Conservation (phyloP, 1,284 basidiomycete genomes). For the Cryptococcus neoformans region DNA sequence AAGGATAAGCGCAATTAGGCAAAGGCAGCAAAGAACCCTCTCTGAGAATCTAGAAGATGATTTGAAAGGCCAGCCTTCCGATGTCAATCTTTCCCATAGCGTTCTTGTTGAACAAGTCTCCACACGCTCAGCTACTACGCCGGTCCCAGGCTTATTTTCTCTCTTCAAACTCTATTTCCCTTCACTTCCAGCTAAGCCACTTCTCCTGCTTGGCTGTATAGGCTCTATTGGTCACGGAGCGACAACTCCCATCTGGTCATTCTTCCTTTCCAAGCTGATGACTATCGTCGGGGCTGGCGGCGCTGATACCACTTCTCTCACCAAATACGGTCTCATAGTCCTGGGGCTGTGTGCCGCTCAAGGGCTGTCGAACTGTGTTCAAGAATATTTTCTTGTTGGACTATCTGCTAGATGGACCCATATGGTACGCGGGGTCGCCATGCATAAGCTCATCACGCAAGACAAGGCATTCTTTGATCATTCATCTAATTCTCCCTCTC, state of each 20-base stretch:
- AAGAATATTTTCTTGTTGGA: constrained; percentile 73
- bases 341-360: constrained; percentile 72
- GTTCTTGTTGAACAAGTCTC: background rate
- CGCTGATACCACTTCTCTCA: constrained; percentile 58
- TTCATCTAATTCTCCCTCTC: constrained; percentile 60
- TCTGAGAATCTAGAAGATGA: constrained; percentile 12
- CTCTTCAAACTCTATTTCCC: constrained; percentile 58
- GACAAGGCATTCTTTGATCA: constrained; percentile 90
- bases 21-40: constrained; percentile 12
- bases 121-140: background rate
- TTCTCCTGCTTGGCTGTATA: constrained; percentile 66
- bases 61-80: background rate
- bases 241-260: constrained; percentile 89
- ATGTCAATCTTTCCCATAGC: background rate
- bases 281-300: constrained; percentile 72
- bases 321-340: constrained; percentile 51
- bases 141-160: background rate
- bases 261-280: constrained; percentile 77
- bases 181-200: constrained; percentile 68
- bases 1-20: background rate
- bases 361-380: constrained; percentile 66
- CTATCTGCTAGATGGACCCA: constrained; percentile 75
- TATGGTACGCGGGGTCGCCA: constrained; percentile 60
- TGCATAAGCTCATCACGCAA: constrained; percentile 66
- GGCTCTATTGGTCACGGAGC: constrained; percentile 68